phyloP scores from a whole-genome alignment of 495 filamentous ascomycete genomes.

The Xanthoparmelia taractica region DNA sequence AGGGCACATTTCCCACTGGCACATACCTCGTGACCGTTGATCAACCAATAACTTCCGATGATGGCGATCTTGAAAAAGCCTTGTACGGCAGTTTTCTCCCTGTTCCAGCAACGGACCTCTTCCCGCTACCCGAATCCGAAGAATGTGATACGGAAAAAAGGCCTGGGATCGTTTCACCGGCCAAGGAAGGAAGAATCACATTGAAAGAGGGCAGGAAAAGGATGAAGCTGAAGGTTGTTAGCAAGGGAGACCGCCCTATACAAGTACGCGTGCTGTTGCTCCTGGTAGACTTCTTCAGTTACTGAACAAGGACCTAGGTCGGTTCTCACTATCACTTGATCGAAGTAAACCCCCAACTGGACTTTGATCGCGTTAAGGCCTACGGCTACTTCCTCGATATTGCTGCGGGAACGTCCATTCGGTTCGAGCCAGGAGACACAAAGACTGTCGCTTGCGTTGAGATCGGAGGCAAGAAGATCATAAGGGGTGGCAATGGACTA shows the following conservation, averaged over 20 bases:
- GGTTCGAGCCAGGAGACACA: conserved; percentile 90
- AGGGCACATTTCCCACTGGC: conserved; percentile 85
- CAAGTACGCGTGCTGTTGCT: conserved; percentile 48
- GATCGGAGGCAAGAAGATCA: conserved; percentile 76
- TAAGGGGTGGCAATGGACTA: conserved; percentile 74
- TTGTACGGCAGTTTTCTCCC: conserved; percentile 92
- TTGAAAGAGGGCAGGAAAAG: conserved; percentile 71
- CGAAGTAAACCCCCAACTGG: conserved; percentile 82
- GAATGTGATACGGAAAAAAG: conserved; percentile 57
- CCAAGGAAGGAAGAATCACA: conserved; percentile 53
- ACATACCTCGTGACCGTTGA: conserved; percentile 96
- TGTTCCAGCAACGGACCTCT: conserved; percentile 57
- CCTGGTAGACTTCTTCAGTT: not conserved
- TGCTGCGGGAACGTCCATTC: conserved; percentile 80
- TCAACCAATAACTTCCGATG: conserved; percentile 76
- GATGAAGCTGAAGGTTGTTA: conserved; percentile 68
- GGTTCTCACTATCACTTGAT: conserved; percentile 97
- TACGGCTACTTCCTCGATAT: conserved; percentile 89
- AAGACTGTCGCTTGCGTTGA: conserved; percentile 91
- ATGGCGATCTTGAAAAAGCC: conserved; percentile 78
- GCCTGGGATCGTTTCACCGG: conserved; percentile 72
- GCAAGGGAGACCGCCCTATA: conserved; percentile 83
- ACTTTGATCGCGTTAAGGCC: conserved; percentile 80
- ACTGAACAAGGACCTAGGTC: conserved; percentile 39
- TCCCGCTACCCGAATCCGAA: conserved; percentile 53